Conservation (phyloP, 2,329 filamentous ascomycete genomes). For the Botrytis pseudocinerea region DNA sequence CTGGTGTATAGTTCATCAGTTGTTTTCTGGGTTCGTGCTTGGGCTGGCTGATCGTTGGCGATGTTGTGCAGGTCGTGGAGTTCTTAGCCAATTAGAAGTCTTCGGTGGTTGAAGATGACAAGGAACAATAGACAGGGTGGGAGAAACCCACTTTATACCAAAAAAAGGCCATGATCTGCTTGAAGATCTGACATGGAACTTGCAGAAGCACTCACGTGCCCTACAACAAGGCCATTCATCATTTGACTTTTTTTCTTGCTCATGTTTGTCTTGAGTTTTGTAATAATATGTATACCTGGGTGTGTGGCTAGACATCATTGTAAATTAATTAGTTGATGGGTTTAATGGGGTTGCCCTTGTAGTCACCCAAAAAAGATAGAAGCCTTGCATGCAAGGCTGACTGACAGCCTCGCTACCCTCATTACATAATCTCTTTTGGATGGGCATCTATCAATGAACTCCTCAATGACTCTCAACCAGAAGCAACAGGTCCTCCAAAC, state of each 20-base stretch:
- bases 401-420: background rate
- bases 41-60: background rate
- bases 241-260: background rate
- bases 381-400: constrained; percentile 15
- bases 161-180: background rate
- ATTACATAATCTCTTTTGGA: background rate
- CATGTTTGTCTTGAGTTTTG: background rate
- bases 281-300: background rate
- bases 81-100: background rate
- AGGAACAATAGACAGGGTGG: background rate
- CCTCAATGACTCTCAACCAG: background rate
- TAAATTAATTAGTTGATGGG: background rate
- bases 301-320: background rate
- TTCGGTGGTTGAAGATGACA: background rate
- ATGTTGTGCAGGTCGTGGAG: background rate
- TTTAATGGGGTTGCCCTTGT: background rate
- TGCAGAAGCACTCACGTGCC: background rate
- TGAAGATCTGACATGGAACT: background rate
- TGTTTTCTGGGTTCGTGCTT: background rate
- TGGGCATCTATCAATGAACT: background rate
- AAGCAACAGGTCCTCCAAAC: background rate
- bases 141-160: background rate
- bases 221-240: background rate
- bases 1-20: background rate
- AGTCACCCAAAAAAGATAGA: background rate